Conservation (phyloP, 1,139 yeast genomes). For the Yamadazyma friedrichii region DNA sequence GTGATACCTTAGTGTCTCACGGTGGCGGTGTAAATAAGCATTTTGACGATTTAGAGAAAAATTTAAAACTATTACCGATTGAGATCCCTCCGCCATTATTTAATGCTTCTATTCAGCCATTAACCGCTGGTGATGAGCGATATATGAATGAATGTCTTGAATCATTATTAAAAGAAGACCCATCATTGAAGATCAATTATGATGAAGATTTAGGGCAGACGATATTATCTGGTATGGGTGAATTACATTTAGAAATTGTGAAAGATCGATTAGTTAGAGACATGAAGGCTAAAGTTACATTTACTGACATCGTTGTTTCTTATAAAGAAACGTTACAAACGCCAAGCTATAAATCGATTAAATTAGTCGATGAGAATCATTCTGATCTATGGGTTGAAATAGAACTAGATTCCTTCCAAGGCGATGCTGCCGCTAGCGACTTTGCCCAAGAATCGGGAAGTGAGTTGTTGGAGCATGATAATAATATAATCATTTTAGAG, state of each 20-base stretch:
- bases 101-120: conserved; percentile 81
- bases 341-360: conserved; percentile 13
- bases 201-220: conserved; percentile 93
- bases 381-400: conserved; percentile 31
- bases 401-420: conserved; percentile 54
- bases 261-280: conserved; percentile 74
- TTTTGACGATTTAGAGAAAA: conserved; percentile 49
- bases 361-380: conserved; percentile 15
- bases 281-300: conserved; percentile 75
- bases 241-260: conserved; percentile 86
- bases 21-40: conserved; percentile 38
- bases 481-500: conserved; percentile 36
- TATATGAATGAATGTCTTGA: conserved; percentile 66
- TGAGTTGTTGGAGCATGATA: conserved; percentile 31
- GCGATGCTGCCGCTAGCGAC: conserved; percentile 32
- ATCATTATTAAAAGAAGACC: conserved; percentile 69
- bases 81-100: conserved; percentile 91
- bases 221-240: conserved; percentile 93
- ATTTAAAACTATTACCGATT: conserved; percentile 69
- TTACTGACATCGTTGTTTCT: conserved; percentile 84
- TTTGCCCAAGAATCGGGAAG: conserved; percentile 43
- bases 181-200: conserved; percentile 25
- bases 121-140: conserved; percentile 75
- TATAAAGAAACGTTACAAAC: conserved; percentile 69
- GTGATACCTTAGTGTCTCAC: conserved; percentile 79